These are phyloP conservation scores for Cercospora berteroae DNA, from an alignment of 2,329 filamentous ascomycete species.

Conservation along the genomic window DNA sequence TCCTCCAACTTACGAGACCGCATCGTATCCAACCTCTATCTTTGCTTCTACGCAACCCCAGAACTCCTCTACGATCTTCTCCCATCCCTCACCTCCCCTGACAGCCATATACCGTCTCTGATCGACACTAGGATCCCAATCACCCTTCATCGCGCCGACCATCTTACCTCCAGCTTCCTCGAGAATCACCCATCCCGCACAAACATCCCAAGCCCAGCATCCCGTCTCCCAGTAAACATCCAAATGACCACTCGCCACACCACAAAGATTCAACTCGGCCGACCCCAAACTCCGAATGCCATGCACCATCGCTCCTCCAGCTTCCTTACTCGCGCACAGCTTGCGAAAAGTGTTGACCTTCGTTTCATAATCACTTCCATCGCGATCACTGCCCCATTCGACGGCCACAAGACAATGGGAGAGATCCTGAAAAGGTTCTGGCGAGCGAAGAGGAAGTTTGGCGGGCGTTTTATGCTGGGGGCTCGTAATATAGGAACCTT, in stretches of 20 bases:
- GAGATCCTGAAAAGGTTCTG: conserved; percentile 59
- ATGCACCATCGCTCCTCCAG: conserved; percentile 74
- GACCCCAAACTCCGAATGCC: conserved; percentile 67
- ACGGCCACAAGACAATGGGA: conserved; percentile 63
- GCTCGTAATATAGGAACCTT: conserved; percentile 58
- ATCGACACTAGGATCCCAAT: conserved; percentile 61
- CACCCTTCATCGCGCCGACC: conserved; percentile 69
- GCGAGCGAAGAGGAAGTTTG: conserved; percentile 48
- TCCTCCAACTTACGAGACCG: conserved; percentile 11
- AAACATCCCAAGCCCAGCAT: conserved; percentile 84
- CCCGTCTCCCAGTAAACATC: conserved; percentile 82
- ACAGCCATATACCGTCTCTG: conserved; percentile 56
- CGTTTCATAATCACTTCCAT: conserved; percentile 66
- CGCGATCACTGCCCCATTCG: conserved; percentile 69
- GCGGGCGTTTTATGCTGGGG: conserved; percentile 33
- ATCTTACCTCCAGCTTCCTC: conserved; percentile 71
- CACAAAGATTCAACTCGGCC: conserved; percentile 72
- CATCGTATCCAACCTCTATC: conserved; percentile 44
- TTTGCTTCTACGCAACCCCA: conserved; percentile 48
- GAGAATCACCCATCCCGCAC: conserved; percentile 75
- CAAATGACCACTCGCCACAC: conserved; percentile 67
- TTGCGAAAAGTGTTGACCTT: conserved; percentile 65
- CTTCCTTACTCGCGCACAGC: conserved; percentile 52
- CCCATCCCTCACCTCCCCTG: conserved; percentile 46
- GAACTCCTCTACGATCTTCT: conserved; percentile 49